phyloP scores from a whole-genome alignment of 352 stramenopile species.

The Phytophthora uliginosa region DNA sequence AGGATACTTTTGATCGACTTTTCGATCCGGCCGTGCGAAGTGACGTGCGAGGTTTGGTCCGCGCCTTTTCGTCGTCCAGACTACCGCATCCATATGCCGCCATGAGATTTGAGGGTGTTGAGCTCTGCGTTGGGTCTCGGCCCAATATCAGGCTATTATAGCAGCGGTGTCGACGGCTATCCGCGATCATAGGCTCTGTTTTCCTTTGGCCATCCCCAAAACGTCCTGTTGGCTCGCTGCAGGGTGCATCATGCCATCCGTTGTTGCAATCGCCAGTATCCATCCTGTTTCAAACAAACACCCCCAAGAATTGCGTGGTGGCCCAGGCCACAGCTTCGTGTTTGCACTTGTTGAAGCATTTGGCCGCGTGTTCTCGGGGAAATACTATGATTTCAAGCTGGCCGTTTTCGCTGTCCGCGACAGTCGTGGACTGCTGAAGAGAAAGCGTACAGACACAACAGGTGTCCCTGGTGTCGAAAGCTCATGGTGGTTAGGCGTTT shows the following conservation, averaged over 20 bases:
- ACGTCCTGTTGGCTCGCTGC: background rate
- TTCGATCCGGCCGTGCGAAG: background rate
- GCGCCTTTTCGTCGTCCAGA: background rate
- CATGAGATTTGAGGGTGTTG: background rate
- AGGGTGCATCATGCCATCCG: background rate
- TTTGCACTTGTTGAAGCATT: background rate
- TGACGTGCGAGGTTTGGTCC: background rate
- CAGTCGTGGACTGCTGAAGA: no score
- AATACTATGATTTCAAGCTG: background rate
- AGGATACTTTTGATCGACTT: background rate
- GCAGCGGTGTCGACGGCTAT: no score
- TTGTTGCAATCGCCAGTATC: background rate
- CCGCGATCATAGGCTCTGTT: background rate
- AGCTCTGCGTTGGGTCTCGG: background rate
- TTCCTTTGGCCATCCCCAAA: background rate
- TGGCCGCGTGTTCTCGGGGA: background rate
- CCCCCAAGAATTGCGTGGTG: background rate
- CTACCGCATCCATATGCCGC: background rate
- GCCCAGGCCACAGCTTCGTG: background rate
- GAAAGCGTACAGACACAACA: no score
- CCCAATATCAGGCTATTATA: no score
- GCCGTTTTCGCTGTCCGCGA: background rate
- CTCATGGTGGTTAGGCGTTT: no score
- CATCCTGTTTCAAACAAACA: background rate
- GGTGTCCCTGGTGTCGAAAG: no score